These are phyloP conservation scores for Gentiana macrophylla DNA, from an alignment of 257 asterid species.

Conservation along the genomic window DNA sequence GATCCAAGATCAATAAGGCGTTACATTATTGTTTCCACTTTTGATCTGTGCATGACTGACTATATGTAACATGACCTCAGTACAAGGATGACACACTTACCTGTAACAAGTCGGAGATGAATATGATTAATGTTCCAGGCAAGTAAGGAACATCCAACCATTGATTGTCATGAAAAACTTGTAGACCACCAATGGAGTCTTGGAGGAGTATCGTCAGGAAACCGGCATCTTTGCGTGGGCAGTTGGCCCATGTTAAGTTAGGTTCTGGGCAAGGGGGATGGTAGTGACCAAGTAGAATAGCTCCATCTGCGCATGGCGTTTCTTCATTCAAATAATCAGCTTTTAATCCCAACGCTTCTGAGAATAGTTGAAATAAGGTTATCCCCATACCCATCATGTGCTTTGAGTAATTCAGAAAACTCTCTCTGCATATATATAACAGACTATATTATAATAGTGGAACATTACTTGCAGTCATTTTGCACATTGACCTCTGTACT, in stretches of 20 bases:
- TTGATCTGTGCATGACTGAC: too few species aligned
- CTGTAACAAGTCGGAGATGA: slow-evolving; percentile 38
- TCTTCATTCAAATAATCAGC: slow-evolving; percentile 7
- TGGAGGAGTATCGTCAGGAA: slow-evolving; percentile 34
- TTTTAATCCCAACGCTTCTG: slow-evolving; percentile 51
- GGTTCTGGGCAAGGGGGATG: slow-evolving; percentile 51
- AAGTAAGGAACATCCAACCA: slow-evolving; percentile 42
- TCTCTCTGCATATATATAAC: slow-evolving; percentile 22
- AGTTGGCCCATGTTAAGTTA: slow-evolving; percentile 24
- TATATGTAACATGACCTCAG: too few species aligned
- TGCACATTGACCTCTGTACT: too few species aligned
- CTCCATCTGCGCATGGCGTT: slow-evolving; percentile 25
- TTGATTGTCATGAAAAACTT: slow-evolving; percentile 27
- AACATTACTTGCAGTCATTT: too few species aligned
- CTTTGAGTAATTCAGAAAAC: slow-evolving; percentile 30
- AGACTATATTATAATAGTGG: too few species aligned
- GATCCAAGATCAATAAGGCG: not conserved
- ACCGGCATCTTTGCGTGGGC: slow-evolving; percentile 26
- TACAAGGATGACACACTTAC: slow-evolving; percentile 8
- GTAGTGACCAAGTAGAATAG: slow-evolving; percentile 18
- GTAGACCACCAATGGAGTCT: slow-evolving; percentile 37
- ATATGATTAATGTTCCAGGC: slow-evolving; percentile 22
- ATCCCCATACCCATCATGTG: slow-evolving; percentile 28
- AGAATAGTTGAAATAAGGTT: slow-evolving; percentile 29
- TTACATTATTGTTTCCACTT: too few species aligned